phyloP scores from a whole-genome alignment of 1,139 yeast genomes.

The Candida freyschussii region DNA sequence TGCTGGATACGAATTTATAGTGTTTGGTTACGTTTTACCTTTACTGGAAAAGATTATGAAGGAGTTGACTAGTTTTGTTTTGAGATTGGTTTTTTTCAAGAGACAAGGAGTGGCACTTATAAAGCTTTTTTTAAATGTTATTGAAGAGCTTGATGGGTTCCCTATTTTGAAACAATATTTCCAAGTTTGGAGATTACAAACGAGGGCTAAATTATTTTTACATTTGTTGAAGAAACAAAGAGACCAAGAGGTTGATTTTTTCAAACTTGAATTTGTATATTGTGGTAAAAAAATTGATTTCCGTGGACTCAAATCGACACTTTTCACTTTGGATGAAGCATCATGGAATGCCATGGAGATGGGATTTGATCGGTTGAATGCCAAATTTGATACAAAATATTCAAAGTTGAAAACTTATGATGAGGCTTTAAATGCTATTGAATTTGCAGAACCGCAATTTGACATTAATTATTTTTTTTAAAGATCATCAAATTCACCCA shows the following conservation, averaged over 20 bases:
- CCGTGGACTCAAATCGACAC: slow-evolving; percentile 10
- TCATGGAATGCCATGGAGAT: slow-evolving; percentile 9
- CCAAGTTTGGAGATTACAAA: slow-evolving; percentile 15
- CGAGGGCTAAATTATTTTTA: slow-evolving; percentile 12
- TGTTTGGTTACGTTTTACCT: slow-evolving; percentile 11
- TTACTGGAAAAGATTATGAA: slow-evolving; percentile 13
- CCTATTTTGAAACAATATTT: slow-evolving; percentile 17
- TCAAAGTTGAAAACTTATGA: slow-evolving; percentile 4
- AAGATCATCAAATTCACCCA: slow-evolving; percentile 71
- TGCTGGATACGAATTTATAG: slow-evolving; percentile 19
- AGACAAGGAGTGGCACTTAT: slow-evolving; percentile 8
- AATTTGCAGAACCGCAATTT: slow-evolving; percentile 19
- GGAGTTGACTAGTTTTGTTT: slow-evolving; percentile 6
- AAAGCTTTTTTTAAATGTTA: slow-evolving; percentile 16
- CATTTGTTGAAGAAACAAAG: slow-evolving; percentile 15
- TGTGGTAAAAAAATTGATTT: slow-evolving; percentile 11
- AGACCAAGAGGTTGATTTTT: slow-evolving; percentile 9
- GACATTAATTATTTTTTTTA: slow-evolving; percentile 27
- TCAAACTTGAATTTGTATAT: slow-evolving; percentile 6
- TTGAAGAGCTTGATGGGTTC: slow-evolving; percentile 19
- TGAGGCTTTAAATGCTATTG: slow-evolving; percentile 12
- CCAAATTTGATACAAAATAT: slow-evolving; percentile 14
- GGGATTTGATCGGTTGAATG: slow-evolving; percentile 11
- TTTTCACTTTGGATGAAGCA: slow-evolving; percentile 3
- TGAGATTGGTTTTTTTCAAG: slow-evolving; percentile 12